Base-by-base conservation (phyloP, 805 yeast species). In the Candida maris region DNA sequence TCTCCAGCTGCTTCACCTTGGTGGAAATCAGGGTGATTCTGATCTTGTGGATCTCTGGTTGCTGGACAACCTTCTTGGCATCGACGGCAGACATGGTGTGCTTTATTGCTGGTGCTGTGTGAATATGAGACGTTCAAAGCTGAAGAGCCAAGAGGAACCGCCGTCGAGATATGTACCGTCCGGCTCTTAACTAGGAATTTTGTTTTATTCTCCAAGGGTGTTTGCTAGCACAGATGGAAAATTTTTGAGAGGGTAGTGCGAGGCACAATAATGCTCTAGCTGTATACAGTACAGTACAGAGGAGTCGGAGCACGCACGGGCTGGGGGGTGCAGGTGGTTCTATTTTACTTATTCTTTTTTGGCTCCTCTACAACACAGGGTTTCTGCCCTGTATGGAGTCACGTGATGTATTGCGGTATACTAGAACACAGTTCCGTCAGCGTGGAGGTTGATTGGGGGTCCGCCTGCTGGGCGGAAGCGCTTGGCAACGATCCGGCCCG, bases 1-100 rank as follows among this genome's bases (percentile, higher is more conserved):
- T 85, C 80, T 93, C 98, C 69, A 93, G 81, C 75, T 85, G 93
- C 83, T 88, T 86, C 66, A 93, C 96, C 79, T 91, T 88, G 80
- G 96, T 87, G 60, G 98, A 93, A 68, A 95, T 88, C 79, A 93
- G 80, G 69, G 97, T 88, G 75, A 93, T 89, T 83, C 97, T 89
- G 78, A 93, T 89, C 85, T 89, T 91, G 82, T 83, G 86, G 79
- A 85, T 75, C 68, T 78, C 80, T 67, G 78, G 80, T 69, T 79
- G 83, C 65, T 76, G 81, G 71, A 77, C 87, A 70, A 81, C 86
- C 62, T 71, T 77, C 70, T 78, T 87, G 71, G 86, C 86, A 70
- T 85, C 93, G 71, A 81, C 85, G 71, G 89, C 18, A 32, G 48
- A 80, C 93, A 85, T 85, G n/a, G n/a, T n/a, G n/a, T n/a, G n/a